Base-by-base conservation (phyloP, 176 grass and related monocot genomes). In the Triticum dicoccoides region DNA sequence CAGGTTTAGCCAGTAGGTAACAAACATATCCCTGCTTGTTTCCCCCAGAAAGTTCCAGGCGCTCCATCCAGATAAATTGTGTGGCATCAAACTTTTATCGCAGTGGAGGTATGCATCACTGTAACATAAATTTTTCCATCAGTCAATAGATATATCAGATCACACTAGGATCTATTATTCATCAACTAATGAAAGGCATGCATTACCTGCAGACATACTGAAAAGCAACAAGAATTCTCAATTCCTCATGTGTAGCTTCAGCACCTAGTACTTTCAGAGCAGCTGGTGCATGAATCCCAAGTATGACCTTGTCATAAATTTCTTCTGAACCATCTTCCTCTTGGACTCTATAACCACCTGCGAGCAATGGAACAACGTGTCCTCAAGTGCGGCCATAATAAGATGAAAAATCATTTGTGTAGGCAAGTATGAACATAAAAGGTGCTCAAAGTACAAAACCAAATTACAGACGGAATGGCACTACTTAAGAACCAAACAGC, bases 1-100 rank as follows among this genome's bases (percentile, higher is more conserved):
- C 13, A 95, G 27, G 62, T 98, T 98, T 18, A 98, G 69, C 95
- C 91, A 98, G 88, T 93, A 95, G 80, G 95, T 98, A 76, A 98
- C 79, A 67, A 80, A 93, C 25, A 90, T 83, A 3, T 82, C 93
- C 6, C 32, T 87, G 10, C 67, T 76, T 12, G 88, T 92, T 8
- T 88, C 87, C 15, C 92, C 95, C 67, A 92, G 73, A 83, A 97
- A 97, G 77, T 97, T 97, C 90, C 92, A 92, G 41, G 95, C 81
- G 83, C 95, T 90, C 95, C 92, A 97, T 78, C 87, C 95, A 11
- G 92, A 91, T 42, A 72, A 61, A 86, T 91, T 94, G 58, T 29
- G 87, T 2, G 95, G 95, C 95, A 97, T 92, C 75, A 94, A 71
- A 23, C 74, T 92, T 73, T 89, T 86, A 62, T 97, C 95, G 0